Percentiles rank a stretch among this genome's conserved stretches.
Evolutionary conservation across 208 protist species (phyloP).

Genomic region (Crithidia acanthocephali): DNA sequence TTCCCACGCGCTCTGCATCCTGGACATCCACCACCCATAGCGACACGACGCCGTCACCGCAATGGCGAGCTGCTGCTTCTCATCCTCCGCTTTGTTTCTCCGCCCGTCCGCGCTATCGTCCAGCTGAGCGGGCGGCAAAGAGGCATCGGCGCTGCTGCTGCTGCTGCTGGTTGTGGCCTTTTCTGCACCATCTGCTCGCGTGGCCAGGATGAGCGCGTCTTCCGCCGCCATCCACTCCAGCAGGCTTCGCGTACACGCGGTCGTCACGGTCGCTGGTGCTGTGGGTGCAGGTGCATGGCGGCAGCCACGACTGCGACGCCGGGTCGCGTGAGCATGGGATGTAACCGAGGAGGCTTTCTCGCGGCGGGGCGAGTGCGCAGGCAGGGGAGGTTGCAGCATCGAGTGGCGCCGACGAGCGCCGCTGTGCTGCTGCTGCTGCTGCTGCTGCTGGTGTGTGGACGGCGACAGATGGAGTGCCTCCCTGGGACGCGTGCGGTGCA

Average conservation of each 20-base stretch:
- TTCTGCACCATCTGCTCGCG: too few species aligned
- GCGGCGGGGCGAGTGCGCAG: background rate
- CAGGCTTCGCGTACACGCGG: background rate
- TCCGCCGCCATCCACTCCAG: conserved; percentile 19
- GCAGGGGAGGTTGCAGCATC: background rate
- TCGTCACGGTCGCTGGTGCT: background rate
- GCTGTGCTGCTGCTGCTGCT: background rate
- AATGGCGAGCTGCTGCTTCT: conserved; percentile 4
- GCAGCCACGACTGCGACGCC: conserved; percentile 15
- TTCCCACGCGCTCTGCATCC: conserved; percentile 15
- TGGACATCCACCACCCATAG: conserved; percentile 22
- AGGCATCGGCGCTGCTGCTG: background rate
- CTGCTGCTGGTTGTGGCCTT: background rate
- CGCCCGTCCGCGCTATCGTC: background rate
- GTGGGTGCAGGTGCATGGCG: conserved; percentile 1
- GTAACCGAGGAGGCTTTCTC: conserved; percentile 24
- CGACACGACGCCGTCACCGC: conserved; percentile 15
- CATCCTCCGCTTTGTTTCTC: background rate
- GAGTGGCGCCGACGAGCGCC: background rate
- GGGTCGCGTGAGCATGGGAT: conserved; percentile 26
- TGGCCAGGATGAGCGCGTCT: conserved; percentile 12
- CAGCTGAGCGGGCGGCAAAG: background rate
- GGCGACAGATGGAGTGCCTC: too few species aligned
- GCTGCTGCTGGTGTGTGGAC: too few species aligned
- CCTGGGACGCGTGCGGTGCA: background rate